phyloP scores from a whole-genome alignment of 169 alveolate genomes.

The Cystoisospora suis region DNA sequence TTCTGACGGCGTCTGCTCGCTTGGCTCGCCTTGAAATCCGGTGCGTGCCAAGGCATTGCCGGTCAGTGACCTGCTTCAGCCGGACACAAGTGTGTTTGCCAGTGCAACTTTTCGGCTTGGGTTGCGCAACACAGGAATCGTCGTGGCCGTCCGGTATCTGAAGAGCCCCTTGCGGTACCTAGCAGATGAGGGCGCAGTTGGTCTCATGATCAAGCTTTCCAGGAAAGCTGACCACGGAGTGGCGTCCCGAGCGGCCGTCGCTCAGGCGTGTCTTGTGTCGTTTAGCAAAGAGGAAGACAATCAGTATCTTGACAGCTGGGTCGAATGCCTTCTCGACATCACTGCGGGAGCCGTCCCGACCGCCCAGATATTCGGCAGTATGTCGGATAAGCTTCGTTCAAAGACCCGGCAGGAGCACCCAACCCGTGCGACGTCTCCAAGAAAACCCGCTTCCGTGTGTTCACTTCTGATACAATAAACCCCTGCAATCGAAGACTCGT shows the following conservation, averaged over 20 bases:
- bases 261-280: conserved; percentile 9
- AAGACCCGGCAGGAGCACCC: too few species aligned
- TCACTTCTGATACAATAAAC: too few species aligned
- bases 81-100: too few species aligned
- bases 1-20: too few species aligned
- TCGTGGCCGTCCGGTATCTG: background rate
- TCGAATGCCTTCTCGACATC: background rate
- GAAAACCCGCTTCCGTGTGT: too few species aligned
- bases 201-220: background rate
- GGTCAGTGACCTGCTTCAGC: background rate
- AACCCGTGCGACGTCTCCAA: too few species aligned
- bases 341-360: background rate
- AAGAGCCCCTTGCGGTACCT: background rate
- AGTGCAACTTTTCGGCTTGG: background rate
- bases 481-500: too few species aligned
- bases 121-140: background rate
- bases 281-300: background rate
- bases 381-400: background rate
- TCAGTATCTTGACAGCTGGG: background rate
- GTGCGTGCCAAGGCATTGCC: background rate
- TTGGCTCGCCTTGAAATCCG: too few species aligned
- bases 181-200: background rate
- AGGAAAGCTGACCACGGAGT: conserved; percentile 7
- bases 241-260: conserved; percentile 8
- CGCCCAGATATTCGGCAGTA: conserved; percentile 6